Conservation (phyloP, 2,329 filamentous ascomycete genomes). For the Claviceps pazoutovae region DNA sequence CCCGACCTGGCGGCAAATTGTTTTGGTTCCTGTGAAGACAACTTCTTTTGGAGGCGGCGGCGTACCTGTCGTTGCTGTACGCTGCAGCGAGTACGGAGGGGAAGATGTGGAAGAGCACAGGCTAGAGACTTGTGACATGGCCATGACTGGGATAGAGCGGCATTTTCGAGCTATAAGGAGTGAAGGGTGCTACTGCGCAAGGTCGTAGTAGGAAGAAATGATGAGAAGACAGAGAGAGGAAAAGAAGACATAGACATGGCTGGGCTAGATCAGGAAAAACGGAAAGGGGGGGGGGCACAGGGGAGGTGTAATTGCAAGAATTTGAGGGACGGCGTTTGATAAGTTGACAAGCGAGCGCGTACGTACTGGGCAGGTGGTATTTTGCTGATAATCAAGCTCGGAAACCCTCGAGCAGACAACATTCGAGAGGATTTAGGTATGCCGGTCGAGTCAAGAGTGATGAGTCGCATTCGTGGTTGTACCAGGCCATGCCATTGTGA, state of each 20-base stretch:
- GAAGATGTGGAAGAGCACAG: background rate
- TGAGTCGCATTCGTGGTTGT: too few relatives aligned
- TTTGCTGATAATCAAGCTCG: background rate
- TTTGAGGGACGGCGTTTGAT: background rate
- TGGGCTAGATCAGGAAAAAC: background rate
- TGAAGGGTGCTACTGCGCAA: too few relatives aligned
- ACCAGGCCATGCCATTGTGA: too few relatives aligned
- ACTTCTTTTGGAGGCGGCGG: background rate
- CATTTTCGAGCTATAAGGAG: too few relatives aligned
- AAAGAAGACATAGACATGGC: background rate
- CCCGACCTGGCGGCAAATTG: background rate
- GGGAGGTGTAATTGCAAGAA: background rate
- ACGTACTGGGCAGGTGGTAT: background rate
- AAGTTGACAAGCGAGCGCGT: background rate
- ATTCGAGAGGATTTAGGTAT: too few relatives aligned
- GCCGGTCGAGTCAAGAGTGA: too few relatives aligned
- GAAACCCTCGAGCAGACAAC: background rate
- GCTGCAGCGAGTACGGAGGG: background rate
- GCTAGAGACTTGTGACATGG: background rate
- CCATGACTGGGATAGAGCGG: background rate
- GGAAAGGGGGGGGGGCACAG: background rate
- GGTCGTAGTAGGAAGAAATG: too few relatives aligned
- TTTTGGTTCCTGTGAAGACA: background rate
- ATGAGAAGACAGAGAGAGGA: background rate
- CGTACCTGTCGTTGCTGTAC: conserved; percentile 2